A percentile compares a stretch with the other conserved stretches of the same genome.
These are phyloP conservation scores for Gracilaria gracilis DNA, from an alignment of 23 red algal species.

Conservation along the genomic window DNA sequence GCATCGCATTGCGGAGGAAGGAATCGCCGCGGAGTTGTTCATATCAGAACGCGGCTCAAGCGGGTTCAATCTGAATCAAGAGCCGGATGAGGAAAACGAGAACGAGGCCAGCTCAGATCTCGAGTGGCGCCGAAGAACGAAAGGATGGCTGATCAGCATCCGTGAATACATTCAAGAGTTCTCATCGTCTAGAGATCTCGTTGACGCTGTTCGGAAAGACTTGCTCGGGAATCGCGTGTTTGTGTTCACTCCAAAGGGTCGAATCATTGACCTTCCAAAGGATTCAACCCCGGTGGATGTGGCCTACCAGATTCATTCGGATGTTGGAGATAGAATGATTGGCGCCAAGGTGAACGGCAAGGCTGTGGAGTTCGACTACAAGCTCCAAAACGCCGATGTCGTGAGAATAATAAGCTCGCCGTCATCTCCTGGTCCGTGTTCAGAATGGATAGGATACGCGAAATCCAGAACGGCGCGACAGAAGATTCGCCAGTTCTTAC, in stretches of 20 bases:
- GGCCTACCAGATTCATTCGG: slow-evolving; percentile 90
- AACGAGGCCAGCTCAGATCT: slow-evolving; percentile 4
- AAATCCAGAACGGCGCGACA: slow-evolving; percentile 85
- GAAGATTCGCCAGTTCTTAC: slow-evolving; percentile 85
- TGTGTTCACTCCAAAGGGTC: slow-evolving; percentile 89
- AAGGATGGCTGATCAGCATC: slow-evolving; percentile 86
- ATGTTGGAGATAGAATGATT: slow-evolving; percentile 91
- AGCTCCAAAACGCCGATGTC: slow-evolving; percentile 97
- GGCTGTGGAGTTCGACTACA: slow-evolving; percentile 86
- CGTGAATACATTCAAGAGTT: slow-evolving; percentile 94
- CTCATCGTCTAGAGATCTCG: slow-evolving; percentile 88
- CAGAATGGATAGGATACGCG: slow-evolving; percentile 91
- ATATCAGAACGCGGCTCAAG: slow-evolving; percentile 31
- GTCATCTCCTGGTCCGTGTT: slow-evolving; percentile 71
- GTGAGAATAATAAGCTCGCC: slow-evolving; percentile 86
- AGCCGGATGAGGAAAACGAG: slow-evolving; percentile 30
- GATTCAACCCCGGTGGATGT: slow-evolving; percentile 93
- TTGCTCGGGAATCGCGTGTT: slow-evolving; percentile 96
- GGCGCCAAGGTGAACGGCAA: slow-evolving; percentile 94
- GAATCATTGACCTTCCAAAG: slow-evolving; percentile 92
- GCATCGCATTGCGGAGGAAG: slow-evolving; percentile 91
- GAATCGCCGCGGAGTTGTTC: slow-evolving; percentile 91
- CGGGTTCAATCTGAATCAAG: slow-evolving; percentile 13
- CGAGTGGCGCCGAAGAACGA: slow-evolving; percentile 82
- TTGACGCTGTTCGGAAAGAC: slow-evolving; percentile 90